phyloP scores from a whole-genome alignment of 2,329 filamentous ascomycete species.

The Venturia aucupariae region DNA sequence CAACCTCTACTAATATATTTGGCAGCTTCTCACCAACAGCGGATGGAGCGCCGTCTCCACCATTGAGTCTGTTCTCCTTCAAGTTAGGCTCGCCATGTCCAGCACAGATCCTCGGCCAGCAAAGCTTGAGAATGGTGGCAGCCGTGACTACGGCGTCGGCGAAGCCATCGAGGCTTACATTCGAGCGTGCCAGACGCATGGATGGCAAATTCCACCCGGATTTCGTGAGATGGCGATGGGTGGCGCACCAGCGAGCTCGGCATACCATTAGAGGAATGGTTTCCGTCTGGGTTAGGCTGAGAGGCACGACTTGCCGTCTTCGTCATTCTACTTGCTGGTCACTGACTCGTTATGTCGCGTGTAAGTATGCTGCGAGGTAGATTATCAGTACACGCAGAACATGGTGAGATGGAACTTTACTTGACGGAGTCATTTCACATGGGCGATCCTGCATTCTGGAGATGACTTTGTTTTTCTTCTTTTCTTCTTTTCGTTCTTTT shows the following conservation, averaged over 20 bases:
- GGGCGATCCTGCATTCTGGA: background rate
- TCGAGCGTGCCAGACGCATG: conserved; percentile 58
- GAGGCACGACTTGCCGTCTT: background rate
- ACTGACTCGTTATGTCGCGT: background rate
- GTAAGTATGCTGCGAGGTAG: background rate
- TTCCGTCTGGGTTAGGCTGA: background rate
- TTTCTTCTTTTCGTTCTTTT: background rate
- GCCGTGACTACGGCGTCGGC: conserved; percentile 50
- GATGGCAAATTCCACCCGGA: conserved; percentile 62
- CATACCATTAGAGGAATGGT: background rate
- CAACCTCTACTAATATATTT: conserved; percentile 12
- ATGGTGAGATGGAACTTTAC: background rate
- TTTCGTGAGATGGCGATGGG: conserved; percentile 33
- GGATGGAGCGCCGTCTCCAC: conserved; percentile 69
- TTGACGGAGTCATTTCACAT: background rate
- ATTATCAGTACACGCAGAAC: background rate
- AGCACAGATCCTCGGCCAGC: conserved; percentile 62
- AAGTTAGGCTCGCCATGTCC: conserved; percentile 68
- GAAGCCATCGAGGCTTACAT: conserved; percentile 69
- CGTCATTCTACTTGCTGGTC: background rate
- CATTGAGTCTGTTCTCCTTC: conserved; percentile 71
- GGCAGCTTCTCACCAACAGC: conserved; percentile 64
- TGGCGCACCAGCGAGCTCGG: background rate
- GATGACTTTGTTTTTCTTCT: background rate
- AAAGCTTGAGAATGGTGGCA: conserved; percentile 42